Base-by-base conservation (phyloP, 2,329 filamentous ascomycete species). In the Periconia macrospinosa region DNA sequence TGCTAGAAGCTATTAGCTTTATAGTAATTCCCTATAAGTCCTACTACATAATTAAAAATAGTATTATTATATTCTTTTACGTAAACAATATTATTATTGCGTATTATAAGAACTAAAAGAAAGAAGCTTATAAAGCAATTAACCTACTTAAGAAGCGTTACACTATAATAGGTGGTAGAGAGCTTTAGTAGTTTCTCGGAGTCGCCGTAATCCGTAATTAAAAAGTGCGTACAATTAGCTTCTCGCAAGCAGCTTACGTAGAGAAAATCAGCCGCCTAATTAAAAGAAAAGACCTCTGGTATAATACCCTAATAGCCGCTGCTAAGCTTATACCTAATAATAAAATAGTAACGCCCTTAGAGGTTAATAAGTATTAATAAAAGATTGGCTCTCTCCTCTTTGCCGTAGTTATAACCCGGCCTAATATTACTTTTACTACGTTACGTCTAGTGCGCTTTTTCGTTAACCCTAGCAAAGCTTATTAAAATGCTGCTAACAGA, bases 121-220 rank as follows among this genome's bases (percentile, higher is more conserved):
- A 14, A 2, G 37, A 42, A 45, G 42, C 40, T 15, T 2, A 45
- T 5, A 8, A 55, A n/a, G 41, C 30, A 17, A 30, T 52, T 2
- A 41, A 49, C 8, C 10, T 5, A n/a, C 20, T 59, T 13, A 1
- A 45, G 53, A 47, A 6, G 6, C 3, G 11, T 7, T 57, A 57
- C 23, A 43, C 30, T 1, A 13, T 45, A 1, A 55, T 42, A 18
- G 15, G 45, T 20, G 37, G 47, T 35, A 15, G 53, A 2, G 27
- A 55, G n/a, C 47, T 59, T 15, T 10, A 55, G 35, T 57, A 18
- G 57, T 59, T 59, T 20, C 50, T 59, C 30, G 20, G 50, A 11
- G 20, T 53, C 1, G 35, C 54, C 18, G 30, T 55, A 13, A 48
- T 43, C 11, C n/a, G 19, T 9, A 10, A 17, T 50, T 43, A 6